Evolutionary conservation across 2,329 filamentous ascomycete genomes (phyloP), one percentile per base, ranked within the genome.

Genomic region (Metarhizium guizhouense): DNA sequence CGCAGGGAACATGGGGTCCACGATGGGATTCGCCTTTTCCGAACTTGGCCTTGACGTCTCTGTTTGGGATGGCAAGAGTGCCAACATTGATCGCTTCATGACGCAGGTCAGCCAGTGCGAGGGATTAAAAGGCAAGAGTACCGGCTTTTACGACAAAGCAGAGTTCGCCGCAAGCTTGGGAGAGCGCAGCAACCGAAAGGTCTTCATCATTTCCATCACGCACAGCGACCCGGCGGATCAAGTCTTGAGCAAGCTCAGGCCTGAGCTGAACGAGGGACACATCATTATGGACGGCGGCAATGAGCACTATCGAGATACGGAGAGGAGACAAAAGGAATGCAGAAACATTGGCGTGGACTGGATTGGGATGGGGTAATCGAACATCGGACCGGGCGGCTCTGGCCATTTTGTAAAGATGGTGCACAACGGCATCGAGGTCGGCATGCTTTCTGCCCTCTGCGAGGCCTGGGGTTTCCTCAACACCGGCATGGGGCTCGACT

Each of bases 371-470:
- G 86, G 86, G n/a, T n/a, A n/a, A n/a, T 40, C 72, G 0, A 74
- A 76, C 30, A 75, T 85, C 50, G 25, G 25, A 0, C 78, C 79
- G 2, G 80, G 80, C 0, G 85, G 85, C 1, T 77, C 80, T 1
- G 86, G 86, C 0, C 85, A 89, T 66, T 89, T 85, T 63, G 83
- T 88, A 45, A 89, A 90, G 72, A 89, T 88, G 84, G 77, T 88
- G 4, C 86, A 89, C 65, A 88, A 89, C 60, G 85, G 85, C 1
- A 88, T 89, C 58, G 85, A 89, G 64, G 84, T 87, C 58, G 85
- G 84, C 2, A 86, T 89, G 81, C 80, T 89, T 72, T 80, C 70
- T 54, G 75, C 78, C 0, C 75, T 87, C 6, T 79, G 79, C 14
- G 86, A 89, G 65, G 80, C 81, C 3, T 89, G 84, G 83, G 75